Evolutionary conservation across 345 rosid genomes (phyloP), one percentile per base, ranked within the genome.

Genomic region (Leavenworthia alabamica): DNA sequence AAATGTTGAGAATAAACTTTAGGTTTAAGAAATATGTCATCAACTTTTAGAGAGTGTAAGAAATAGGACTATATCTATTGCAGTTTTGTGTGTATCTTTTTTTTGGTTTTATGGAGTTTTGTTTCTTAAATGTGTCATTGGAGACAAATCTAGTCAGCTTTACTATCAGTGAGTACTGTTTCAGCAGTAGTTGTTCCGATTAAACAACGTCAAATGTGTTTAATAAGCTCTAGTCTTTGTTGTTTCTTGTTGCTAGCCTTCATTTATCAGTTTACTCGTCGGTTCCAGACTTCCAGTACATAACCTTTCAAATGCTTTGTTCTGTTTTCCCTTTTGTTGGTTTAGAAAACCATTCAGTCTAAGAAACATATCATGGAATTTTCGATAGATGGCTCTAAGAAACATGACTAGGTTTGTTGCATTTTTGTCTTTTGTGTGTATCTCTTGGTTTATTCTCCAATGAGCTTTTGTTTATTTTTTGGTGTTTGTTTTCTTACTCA

Each of bases 111-210:
- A 8, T 22, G 44, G 8, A 15, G n/a, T 36, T 48, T 53, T 32
- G 36, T 32, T 64, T 53, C 13, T 53, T 16, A 22, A 47, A 27
- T 27, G 20, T 20, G 29, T 23, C 48, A 37, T 39, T 26, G 36
- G 8, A 63, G 42, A 51, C 39, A 51, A 52, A 32, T 20, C 44
- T 17, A 32, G 13, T 14, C n/a, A 33, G 42, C 20, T 53, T 44
- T 44, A 42, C 62, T 43, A 26, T 65, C 60, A 32, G 4, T 41
- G 31, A 42, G 52, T 29, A 13, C 32, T 52, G 15, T 65, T 54
- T 44, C 10, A 20, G 23, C 5, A 4, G 43, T 49, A 4, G 17
- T 31, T 50, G 6, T 19, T 63, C 15, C 41, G 3, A 5, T 35
- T 16, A 15, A 44, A 33, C 23, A 32, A 20, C 62, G 22, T 20